These are phyloP conservation scores for Brasenia schreberi DNA, from an alignment of 164 flowering plant species.

Conservation along the genomic window DNA sequence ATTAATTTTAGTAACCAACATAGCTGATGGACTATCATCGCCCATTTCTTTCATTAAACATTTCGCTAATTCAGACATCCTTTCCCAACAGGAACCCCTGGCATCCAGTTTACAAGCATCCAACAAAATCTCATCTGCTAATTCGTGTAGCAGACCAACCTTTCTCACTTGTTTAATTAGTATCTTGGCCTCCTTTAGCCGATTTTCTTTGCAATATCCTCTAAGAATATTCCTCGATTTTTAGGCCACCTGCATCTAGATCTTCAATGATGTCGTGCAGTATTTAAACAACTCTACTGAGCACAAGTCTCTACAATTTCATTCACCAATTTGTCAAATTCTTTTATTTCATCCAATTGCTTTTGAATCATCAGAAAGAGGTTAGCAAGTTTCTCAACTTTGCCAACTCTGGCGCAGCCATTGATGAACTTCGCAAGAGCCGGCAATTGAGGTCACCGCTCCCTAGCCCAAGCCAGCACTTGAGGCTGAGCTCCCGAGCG, in stretches of 20 bases:
- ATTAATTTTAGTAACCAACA: conserved; percentile 35
- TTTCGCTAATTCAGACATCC: conserved; percentile 25
- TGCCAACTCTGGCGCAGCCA: conserved; percentile 28
- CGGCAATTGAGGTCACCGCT: no score
- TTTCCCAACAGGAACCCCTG: no score
- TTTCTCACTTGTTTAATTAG: conserved; percentile 50
- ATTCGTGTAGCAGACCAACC: conserved; percentile 15
- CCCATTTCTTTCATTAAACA: conserved; percentile 25
- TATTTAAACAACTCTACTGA: conserved; percentile 55
- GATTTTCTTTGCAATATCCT: conserved; percentile 38
- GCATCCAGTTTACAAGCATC: conserved; percentile 11
- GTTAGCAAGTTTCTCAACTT: conserved; percentile 37
- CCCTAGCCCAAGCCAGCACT: conserved; percentile 3
- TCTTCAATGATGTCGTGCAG: conserved; percentile 85
- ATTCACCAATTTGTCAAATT: conserved; percentile 14
- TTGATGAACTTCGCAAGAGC: conserved; percentile 49
- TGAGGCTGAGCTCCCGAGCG: no score
- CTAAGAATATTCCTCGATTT: conserved; percentile 24
- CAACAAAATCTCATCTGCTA: conserved; percentile 19
- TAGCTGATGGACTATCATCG: conserved; percentile 14
- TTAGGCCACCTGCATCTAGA: conserved; percentile 32
- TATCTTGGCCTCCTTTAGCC: conserved; percentile 43
- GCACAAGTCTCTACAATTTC: conserved; percentile 56
- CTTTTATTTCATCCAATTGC: conserved; percentile 10
- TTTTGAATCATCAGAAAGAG: conserved; percentile 33